phyloP scores from a whole-genome alignment of 148 eudicot genomes.

The Polygonum maritimum region DNA sequence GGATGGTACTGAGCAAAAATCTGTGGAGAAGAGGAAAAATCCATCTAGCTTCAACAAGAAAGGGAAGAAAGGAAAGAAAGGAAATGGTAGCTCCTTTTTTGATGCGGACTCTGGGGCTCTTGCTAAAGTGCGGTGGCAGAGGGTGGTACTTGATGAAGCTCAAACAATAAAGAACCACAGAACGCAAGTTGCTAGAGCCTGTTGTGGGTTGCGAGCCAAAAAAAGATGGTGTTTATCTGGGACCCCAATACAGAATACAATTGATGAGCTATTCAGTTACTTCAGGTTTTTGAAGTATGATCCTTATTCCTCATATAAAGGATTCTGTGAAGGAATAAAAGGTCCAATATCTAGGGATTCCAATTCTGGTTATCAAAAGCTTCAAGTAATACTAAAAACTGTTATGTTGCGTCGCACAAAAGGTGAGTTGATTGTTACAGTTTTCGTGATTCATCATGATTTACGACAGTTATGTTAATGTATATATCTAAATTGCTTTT shows the following conservation, averaged over 20 bases:
- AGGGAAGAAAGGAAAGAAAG: slow-evolving; percentile 65
- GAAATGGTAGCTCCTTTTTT: slow-evolving; percentile 32
- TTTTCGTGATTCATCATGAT: neutral
- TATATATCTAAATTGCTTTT: neutral
- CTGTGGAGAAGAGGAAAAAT: slow-evolving; percentile 58
- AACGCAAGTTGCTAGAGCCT: slow-evolving; percentile 90
- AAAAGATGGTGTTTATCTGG: slow-evolving; percentile 98
- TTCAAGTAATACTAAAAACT: slow-evolving; percentile 75
- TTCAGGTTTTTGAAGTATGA: slow-evolving; percentile 86
- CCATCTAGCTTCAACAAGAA: slow-evolving; percentile 31
- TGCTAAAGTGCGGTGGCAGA: slow-evolving; percentile 81
- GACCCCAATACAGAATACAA: slow-evolving; percentile 90
- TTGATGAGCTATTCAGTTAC: slow-evolving; percentile 92
- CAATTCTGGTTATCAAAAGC: slow-evolving; percentile 75
- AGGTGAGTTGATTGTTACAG: slow-evolving; percentile 36
- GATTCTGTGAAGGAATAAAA: slow-evolving; percentile 53
- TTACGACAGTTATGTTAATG: neutral
- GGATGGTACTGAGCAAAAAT: slow-evolving; percentile 62
- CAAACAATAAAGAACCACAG: slow-evolving; percentile 94
- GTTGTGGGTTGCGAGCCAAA: slow-evolving; percentile 95
- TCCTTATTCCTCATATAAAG: slow-evolving; percentile 60
- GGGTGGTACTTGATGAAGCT: slow-evolving; percentile 97
- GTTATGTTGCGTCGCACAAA: slow-evolving; percentile 94
- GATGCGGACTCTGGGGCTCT: slow-evolving; percentile 60
- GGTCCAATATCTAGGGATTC: slow-evolving; percentile 73